Percentiles rank a stretch among this genome's conserved stretches.
Evolutionary conservation across 179 eudicot genomes (phyloP).

Genomic region (Nepenthes alata): DNA sequence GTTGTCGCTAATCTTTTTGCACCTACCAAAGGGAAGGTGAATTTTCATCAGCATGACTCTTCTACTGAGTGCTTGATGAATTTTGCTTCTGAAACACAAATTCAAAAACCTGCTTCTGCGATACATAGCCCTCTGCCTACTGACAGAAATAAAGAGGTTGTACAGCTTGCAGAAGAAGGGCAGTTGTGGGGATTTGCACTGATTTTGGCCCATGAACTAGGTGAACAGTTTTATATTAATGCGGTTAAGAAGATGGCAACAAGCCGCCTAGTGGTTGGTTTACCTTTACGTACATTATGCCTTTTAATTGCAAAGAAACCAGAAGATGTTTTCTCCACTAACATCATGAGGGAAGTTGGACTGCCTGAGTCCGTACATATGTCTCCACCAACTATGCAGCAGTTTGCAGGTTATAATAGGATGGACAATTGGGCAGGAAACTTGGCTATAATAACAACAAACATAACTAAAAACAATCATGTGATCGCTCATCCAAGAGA

Average conservation of each 20-base stretch:
- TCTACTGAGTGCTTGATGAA: constrained; percentile 49
- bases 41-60: constrained; percentile 34
- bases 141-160: constrained; percentile 74
- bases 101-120: constrained; percentile 60
- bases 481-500: constrained; percentile 94
- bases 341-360: constrained; percentile 18
- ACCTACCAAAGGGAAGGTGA: constrained; percentile 43
- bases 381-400: constrained; percentile 45
- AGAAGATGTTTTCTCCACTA: constrained; percentile 55
- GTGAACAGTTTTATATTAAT: constrained; percentile 73
- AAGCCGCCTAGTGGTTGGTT: constrained; percentile 56
- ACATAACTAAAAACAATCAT: constrained; percentile 90
- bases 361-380: constrained; percentile 28
- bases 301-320: constrained; percentile 82
- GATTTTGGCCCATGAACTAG: constrained; percentile 77
- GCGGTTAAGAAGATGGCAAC: constrained; percentile 84
- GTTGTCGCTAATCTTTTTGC: constrained; percentile 88
- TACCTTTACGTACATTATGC: constrained; percentile 84
- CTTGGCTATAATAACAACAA: constrained; percentile 81
- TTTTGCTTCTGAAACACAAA: constrained; percentile 66
- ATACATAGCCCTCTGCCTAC: constrained; percentile 70
- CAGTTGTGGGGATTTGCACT: constrained; percentile 85
- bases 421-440: constrained; percentile 91
- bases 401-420: constrained; percentile 43
- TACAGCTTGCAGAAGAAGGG: constrained; percentile 71